Evolutionary conservation across 345 rosid species (phyloP).

Genomic region (Eucalyptus erythrocorys): DNA sequence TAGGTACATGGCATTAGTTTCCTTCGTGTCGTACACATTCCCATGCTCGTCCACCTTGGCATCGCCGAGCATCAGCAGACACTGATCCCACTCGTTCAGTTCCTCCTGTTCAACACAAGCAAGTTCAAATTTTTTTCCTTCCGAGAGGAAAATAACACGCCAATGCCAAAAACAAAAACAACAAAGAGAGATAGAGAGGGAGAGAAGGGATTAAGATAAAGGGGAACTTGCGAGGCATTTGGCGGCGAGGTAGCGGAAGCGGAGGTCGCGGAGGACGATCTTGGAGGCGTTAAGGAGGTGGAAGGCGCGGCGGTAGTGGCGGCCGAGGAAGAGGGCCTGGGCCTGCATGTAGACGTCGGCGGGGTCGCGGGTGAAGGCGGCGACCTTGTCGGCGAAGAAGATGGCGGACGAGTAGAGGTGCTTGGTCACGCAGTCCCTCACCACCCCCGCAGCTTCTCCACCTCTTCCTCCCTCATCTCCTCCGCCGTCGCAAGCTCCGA

Average conservation of each 20-base stretch:
- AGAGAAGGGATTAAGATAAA: neutral
- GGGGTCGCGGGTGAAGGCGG: constrained; percentile 72
- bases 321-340: constrained; percentile 88
- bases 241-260: constrained; percentile 95
- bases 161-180: neutral
- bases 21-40: constrained; percentile 59
- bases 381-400: constrained; percentile 89
- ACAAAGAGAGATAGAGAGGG: neutral
- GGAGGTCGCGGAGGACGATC: constrained; percentile 91
- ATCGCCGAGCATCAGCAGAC: constrained; percentile 80
- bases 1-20: constrained; percentile 46
- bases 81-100: constrained; percentile 95
- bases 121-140: neutral
- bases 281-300: constrained; percentile 87
- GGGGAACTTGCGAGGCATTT: constrained; percentile 58
- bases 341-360: constrained; percentile 92
- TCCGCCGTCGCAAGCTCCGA: neutral
- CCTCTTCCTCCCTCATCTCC: constrained; percentile 76
- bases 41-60: constrained; percentile 88
- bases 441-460: constrained; percentile 85
- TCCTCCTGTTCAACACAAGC: constrained; percentile 50
- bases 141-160: neutral
- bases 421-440: constrained; percentile 93
- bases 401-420: constrained; percentile 95
- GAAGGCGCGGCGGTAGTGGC: constrained; percentile 91